Conservation (phyloP, 345 rosid genomes). For the Theobroma cacao region DNA sequence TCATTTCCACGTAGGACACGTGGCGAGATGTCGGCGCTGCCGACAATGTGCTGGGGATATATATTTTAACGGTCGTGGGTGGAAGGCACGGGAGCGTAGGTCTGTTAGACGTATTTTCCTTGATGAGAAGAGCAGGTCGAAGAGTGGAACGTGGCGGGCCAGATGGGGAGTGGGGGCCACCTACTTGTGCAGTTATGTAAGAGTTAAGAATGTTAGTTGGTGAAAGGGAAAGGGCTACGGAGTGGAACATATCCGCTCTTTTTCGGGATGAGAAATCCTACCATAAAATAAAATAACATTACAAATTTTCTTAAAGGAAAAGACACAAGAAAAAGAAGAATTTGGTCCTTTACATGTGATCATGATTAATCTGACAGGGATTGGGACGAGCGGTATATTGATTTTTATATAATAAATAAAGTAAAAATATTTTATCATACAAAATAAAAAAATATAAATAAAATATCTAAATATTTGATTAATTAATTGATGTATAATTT, state of each 20-base stretch:
- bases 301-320: background rate
- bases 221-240: background rate
- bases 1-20: background rate
- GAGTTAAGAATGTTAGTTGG: background rate
- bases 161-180: background rate
- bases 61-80: background rate
- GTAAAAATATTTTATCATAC: too few species aligned
- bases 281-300: background rate
- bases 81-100: background rate
- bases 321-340: background rate
- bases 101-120: background rate
- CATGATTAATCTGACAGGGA: too few species aligned
- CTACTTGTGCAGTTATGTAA: background rate
- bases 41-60: background rate
- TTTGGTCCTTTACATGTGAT: background rate
- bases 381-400: too few species aligned
- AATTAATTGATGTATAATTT: too few species aligned
- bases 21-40: background rate
- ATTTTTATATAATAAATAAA: too few species aligned
- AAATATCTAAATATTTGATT: too few species aligned
- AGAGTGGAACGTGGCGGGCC: slow-evolving; percentile 7
- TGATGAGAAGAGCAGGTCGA: background rate
- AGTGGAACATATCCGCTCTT: background rate
- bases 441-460: too few species aligned
- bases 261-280: background rate